Percentiles rank a stretch among this genome's conserved stretches.
Conservation (phyloP, 805 yeast species). For the Candida piceae region DNA sequence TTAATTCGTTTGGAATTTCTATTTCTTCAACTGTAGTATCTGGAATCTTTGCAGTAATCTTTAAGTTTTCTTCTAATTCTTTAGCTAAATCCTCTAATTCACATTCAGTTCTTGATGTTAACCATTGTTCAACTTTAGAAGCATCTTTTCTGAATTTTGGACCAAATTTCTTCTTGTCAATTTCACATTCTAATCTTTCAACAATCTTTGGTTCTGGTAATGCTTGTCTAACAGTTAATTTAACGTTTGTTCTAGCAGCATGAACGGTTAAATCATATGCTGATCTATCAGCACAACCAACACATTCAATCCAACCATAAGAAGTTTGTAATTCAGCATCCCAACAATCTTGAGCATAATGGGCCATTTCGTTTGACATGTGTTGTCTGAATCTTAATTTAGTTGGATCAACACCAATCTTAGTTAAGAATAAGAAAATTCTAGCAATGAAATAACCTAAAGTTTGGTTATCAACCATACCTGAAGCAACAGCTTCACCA, state of each 20-base stretch:
- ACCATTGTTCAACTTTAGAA: slow-evolving; percentile 81
- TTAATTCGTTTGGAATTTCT: slow-evolving; percentile 64
- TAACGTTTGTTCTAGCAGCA: slow-evolving; percentile 90
- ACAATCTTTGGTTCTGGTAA: slow-evolving; percentile 79
- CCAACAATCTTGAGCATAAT: slow-evolving; percentile 99
- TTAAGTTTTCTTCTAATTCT: slow-evolving; percentile 58
- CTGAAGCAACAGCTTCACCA: slow-evolving; percentile 85
- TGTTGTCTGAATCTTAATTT: slow-evolving; percentile 97
- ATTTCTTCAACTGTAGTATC: slow-evolving; percentile 52
- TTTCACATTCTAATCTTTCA: slow-evolving; percentile 76
- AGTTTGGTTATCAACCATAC: slow-evolving; percentile 94
- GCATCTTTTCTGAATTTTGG: slow-evolving; percentile 98
- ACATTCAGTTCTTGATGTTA: slow-evolving; percentile 70
- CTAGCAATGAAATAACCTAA: slow-evolving; percentile 95
- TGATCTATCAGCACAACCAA: slow-evolving; percentile 99
- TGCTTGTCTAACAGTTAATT: slow-evolving; percentile 88
- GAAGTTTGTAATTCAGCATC: slow-evolving; percentile 95
- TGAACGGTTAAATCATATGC: slow-evolving; percentile 97
- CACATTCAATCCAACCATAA: slow-evolving; percentile 99
- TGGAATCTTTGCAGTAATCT: slow-evolving; percentile 62
- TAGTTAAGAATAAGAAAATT: slow-evolving; percentile 75
- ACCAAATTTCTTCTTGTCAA: slow-evolving; percentile 94
- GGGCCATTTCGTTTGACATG: slow-evolving; percentile 99
- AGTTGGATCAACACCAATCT: slow-evolving; percentile 83
- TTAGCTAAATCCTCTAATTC: slow-evolving; percentile 74